Percentiles rank a stretch among this genome's conserved stretches.
Evolutionary conservation across 164 flowering plant genomes (phyloP).

Genomic region (Brasenia schreberi): DNA sequence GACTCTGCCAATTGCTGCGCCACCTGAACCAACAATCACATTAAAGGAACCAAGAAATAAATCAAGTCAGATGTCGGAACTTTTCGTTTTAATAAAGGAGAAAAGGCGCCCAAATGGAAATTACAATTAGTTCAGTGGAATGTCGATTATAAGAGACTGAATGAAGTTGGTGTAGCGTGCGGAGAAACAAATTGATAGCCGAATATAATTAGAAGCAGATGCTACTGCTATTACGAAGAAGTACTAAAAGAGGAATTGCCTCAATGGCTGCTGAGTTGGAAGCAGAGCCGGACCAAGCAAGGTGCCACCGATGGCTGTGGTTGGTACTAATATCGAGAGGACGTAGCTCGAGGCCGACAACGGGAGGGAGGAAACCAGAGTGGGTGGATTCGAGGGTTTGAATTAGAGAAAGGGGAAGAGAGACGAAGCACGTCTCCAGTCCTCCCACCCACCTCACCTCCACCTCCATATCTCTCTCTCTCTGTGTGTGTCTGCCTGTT

Average conservation of each 20-base stretch:
- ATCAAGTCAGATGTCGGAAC: background rate
- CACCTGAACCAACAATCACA: conserved; percentile 25
- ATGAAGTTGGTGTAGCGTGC: no score
- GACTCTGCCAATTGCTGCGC: conserved; percentile 67
- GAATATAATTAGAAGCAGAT: no score
- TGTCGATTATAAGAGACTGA: no score
- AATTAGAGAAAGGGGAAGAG: conserved; percentile 65
- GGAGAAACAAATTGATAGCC: no score
- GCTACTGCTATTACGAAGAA: background rate
- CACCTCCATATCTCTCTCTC: conserved; percentile 54
- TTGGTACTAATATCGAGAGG: conserved; percentile 11
- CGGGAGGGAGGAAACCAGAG: conserved; percentile 29
- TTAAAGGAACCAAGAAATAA: background rate
- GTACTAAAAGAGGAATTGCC: conserved; percentile 21
- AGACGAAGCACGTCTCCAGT: conserved; percentile 66
- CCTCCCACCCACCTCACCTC: conserved; percentile 56
- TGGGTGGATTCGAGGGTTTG: conserved; percentile 55
- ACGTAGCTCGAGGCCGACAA: conserved; percentile 68
- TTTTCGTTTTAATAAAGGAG: background rate
- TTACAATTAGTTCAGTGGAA: no score
- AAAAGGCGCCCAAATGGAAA: no score
- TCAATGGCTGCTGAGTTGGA: conserved; percentile 68
- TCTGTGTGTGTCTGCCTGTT: no score
- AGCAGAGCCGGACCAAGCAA: conserved; percentile 86
- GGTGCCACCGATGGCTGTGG: conserved; percentile 32